Evolutionary conservation across 805 yeast species (phyloP), one percentile per base, ranked within the genome.

Genomic region (Lipomyces chichibuensis): DNA sequence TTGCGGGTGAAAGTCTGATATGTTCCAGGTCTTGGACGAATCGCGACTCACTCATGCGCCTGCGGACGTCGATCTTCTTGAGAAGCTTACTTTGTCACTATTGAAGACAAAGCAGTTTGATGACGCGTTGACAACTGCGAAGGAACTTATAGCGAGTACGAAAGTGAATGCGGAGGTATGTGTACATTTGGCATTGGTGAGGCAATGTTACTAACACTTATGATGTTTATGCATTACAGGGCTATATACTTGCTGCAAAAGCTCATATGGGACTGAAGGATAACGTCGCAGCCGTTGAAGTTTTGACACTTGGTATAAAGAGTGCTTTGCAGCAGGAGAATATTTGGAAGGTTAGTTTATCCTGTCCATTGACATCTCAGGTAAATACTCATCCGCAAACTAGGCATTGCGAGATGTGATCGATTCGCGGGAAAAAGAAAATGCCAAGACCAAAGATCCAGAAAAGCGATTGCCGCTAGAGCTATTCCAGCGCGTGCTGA

Each of bases 401-500:
- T 43, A 43, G 49, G 14, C 49, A 17, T n/a, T 43, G 49, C 49
- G 49, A n/a, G 49, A 43, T 8, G 23, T 43, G 23, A 43, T 43
- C 23, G 49, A 43, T 43, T 17, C 20, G 11, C 49, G 49, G 7
- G 55, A 52, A 29, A 7, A 52, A 29, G 55, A 52, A 29, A 13
- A 52, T 14, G 27, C 20, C 14, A 27, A 57, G 46, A 20, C 20
- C 37, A 20, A 7, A 39, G 39, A 54, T 39, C 25, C 37, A 55
- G 46, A 27, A 49, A 59, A 6, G 11, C 49, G 59, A 9, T 57
- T 66, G 7, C 69, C 69, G 37, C 14, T 53, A n/a, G 69, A 66
- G 29, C 29, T 66, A 23, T 20, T 58, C 51, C 66, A 66, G 27
- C 54, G 23, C 29, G 33, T 66, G 2, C 39, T 63, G 6, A n/a